phyloP scores from a whole-genome alignment of 169 alveolate genomes.

The Theileria orientalis region DNA sequence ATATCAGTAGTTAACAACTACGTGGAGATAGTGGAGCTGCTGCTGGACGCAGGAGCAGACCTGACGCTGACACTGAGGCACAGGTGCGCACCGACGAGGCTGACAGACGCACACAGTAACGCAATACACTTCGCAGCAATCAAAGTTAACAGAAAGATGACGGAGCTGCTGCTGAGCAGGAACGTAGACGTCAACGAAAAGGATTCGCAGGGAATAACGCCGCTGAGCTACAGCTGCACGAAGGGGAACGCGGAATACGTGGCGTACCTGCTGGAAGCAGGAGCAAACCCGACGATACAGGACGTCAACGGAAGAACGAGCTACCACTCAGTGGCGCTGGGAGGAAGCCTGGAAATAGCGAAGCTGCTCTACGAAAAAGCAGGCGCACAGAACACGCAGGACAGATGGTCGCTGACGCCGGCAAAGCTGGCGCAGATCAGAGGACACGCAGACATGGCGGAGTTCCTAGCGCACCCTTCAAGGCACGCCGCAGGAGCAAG shows the following conservation, averaged over 20 bases:
- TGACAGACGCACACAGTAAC: conserved; percentile 74
- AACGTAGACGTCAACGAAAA: conserved; percentile 77
- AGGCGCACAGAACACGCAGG: conserved; percentile 69
- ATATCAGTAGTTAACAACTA: conserved; percentile 82
- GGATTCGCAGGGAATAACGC: conserved; percentile 80
- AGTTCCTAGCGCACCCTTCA: conserved; percentile 58
- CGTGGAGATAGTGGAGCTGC: conserved; percentile 75
- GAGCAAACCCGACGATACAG: conserved; percentile 75
- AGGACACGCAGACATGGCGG: conserved; percentile 55
- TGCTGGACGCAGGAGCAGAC: conserved; percentile 74
- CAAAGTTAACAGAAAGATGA: conserved; percentile 77
- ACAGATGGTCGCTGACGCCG: conserved; percentile 81
- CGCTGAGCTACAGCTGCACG: conserved; percentile 80
- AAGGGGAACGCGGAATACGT: conserved; percentile 74
- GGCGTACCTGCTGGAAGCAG: conserved; percentile 68
- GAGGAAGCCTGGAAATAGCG: conserved; percentile 80
- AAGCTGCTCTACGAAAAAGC: conserved; percentile 73
- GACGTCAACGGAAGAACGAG: conserved; percentile 87
- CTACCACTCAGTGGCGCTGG: conserved; percentile 84
- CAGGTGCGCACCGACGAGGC: conserved; percentile 83
- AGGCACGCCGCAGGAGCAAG: conserved; percentile 24
- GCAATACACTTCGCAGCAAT: conserved; percentile 86
- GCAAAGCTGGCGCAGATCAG: conserved; percentile 71
- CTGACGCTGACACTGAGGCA: conserved; percentile 73
- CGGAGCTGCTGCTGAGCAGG: conserved; percentile 65